Base-by-base conservation (phyloP, 768 basidiomycete genomes). In the Lentinula raphanica region DNA sequence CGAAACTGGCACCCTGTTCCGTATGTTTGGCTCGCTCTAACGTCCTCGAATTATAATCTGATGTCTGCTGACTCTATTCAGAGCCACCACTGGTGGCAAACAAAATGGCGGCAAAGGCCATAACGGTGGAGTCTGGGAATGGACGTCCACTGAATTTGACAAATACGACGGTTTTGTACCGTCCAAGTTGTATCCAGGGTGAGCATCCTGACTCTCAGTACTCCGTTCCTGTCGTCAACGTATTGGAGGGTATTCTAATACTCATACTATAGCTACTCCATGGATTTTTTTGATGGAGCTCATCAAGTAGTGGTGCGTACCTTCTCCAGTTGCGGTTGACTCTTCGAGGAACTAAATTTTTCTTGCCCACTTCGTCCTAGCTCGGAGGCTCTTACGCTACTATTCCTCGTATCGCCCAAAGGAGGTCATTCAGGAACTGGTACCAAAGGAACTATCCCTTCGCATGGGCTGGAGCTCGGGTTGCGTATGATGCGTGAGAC, bases 51-150 rank as follows among this genome's bases (percentile, higher is more conserved):
- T n/a, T 58, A 40, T 23, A 12, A 3, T 35, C 23, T 55, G 44
- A 58, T 38, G 32, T n/a, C 46, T 12, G 54, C 58, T 32, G 4
- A 38, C 23, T 19, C n/a, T 25, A 25, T 46, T 9, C 49, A 90
- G 89, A 29, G 83, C 89, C 21, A 92, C 90, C 42, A 83, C 83
- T 2, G 90, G 88, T 35, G 70, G 76, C 60, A 73, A 74, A 59
- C 74, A 69, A 51, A 65, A 67, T 58, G 77, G 70, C 21, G 83
- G 84, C 2, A 81, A 75, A 68, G 89, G 91, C 11, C 83, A 85
- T 61, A 98, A 99, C 63, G 97, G 97, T 6, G 97, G 97, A 5
- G 88, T 97, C 15, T 99, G 96, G 94, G 94, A 98, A 75, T 98
- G 95, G 95, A 97, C 96, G 0, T 88, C 88, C 19, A 94, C 94